phyloP scores from a whole-genome alignment of 805 yeast genomes.

The Cyberlindnera mycetangii region DNA sequence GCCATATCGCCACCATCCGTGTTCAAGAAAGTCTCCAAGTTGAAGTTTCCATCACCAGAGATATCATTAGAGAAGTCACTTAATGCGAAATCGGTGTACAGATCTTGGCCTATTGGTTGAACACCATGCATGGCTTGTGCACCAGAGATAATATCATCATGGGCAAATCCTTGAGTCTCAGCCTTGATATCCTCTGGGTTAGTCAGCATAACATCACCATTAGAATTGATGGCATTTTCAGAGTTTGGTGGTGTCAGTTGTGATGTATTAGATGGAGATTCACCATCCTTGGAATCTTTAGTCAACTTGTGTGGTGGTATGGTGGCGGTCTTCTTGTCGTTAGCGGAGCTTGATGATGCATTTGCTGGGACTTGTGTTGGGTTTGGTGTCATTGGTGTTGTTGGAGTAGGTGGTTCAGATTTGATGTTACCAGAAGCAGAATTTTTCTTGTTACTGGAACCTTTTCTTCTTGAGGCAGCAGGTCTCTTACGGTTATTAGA shows the following conservation, averaged over 20 bases:
- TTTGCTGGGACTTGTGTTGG: conserved; percentile 5
- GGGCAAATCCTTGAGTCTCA: conserved; percentile 1
- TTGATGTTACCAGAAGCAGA: conserved; percentile 22
- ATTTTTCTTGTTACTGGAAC: conserved; percentile 15
- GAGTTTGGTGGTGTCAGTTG: conserved; percentile 30
- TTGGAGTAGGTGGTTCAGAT: conserved; percentile 41
- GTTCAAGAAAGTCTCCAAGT: conserved; percentile 42
- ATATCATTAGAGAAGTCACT: conserved; percentile 33
- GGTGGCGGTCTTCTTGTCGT: conserved; percentile 5
- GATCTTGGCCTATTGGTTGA: conserved; percentile 30
- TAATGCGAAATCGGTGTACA: conserved; percentile 32
- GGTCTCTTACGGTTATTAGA: conserved; percentile 23
- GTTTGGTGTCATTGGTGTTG: conserved; percentile 38
- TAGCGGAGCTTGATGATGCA: conserved; percentile 2
- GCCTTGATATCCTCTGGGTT: conserved; percentile 7
- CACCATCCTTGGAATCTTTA: conserved; percentile 14
- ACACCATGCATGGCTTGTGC: conserved; percentile 18
- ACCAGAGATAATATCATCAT: conserved; percentile 10
- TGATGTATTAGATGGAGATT: conserved; percentile 22
- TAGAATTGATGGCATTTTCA: conserved; percentile 26
- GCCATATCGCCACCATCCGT: conserved; percentile 35
- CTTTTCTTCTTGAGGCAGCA: conserved; percentile 17
- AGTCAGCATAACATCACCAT: conserved; percentile 9
- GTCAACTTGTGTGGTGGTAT: conserved; percentile 15
- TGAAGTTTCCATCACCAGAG: conserved; percentile 37